Evolutionary conservation across 495 filamentous ascomycete species (phyloP), one percentile per base, ranked within the genome.

Genomic region (Talaromyces wortmannii): DNA sequence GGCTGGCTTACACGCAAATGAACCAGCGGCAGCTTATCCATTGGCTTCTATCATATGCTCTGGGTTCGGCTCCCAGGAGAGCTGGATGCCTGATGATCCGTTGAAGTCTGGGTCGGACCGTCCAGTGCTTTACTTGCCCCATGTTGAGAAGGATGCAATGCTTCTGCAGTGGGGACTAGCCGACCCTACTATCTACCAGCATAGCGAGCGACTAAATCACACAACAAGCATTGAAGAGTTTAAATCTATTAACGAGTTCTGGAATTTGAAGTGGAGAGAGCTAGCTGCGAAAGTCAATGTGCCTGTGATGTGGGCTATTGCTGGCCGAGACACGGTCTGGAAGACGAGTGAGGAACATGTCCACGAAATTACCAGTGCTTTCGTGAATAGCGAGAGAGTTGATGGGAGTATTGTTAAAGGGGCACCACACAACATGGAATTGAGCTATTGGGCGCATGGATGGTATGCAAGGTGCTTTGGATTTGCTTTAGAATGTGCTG

Each of bases 21-120:
- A 36, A 2, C 47, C 33, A 7, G 42, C 31, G n/a, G 54, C 45
- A 30, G 40, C 48, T 5, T 73, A 69, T 54, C 68, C 70, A n/a
- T 60, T 72, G 47, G 50, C 59, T 1, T 65, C 65, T 0, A 29
- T 71, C n/a, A 65, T 69, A 45, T 55, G 59, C 8, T 66, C 62
- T 17, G 67, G 69, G 23, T 62, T 67, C 44, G 68, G 68, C 31
- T 54, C 58, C 7, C 7, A 44, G 1, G 31, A 36, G 29, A 54
- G 33, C 12, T 52, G 29, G 40, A 31, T 18, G 13, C 36, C 55
- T 57, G 31, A 29, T 44, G 11, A 11, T 36, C 12, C n/a, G 18
- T 31, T 31, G 36, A 13, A n/a, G 30, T n/a, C n/a, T n/a, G n/a
- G n/a, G n/a, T n/a, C n/a, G n/a, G n/a, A n/a, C n/a, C 31, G 29